Base-by-base conservation (phyloP, 768 basidiomycete species). In the Lenzites betulinus region DNA sequence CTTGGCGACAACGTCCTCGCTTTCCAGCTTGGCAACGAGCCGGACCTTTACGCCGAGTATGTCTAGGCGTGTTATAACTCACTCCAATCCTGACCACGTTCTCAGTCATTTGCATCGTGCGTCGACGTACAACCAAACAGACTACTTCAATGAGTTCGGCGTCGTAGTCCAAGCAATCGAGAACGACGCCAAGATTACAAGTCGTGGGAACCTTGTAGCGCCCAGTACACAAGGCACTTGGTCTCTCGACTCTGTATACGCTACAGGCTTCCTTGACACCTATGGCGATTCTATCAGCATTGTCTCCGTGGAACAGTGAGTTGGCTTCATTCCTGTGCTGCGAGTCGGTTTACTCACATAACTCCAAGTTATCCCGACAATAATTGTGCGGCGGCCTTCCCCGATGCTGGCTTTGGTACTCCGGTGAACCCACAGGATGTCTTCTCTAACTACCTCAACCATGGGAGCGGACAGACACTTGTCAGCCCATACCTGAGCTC, bases 11-110 rank as follows among this genome's bases (percentile, higher is more conserved):
- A 83, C 59, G 74, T 92, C 16, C 70, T 87, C 22, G 90, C 86
- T 0, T 71, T 89, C 15, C 86, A 90, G 69, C 81, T 84, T 2
- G 89, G 86, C 3, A 90, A 92, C 70, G 90, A 92, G 73, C 90
- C 90, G 16, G 90, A 93, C 77, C 80, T 91, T 64, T 93, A 87
- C 62, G 73, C 77, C 54, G 55, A 48, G 71, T 68, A 47, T 20
- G 59, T 49, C 9, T 0, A 66, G 1, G 20, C 11, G 4, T n/a
- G 15, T 51, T 5, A 4, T 2, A 54, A 11, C 7, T 12, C 15
- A 28, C n/a, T 13, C 13, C 6, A 22, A 23, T n/a, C 39, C 13
- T 23, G 12, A 58, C 13, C 16, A 3, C 11, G 1, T 38, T 3
- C 49, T 25, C 35, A 76, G 74, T 42, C 77, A 78, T 59, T 67